A percentile compares a stretch with the other conserved stretches of the same genome.
Conservation (phyloP, 2,329 filamentous ascomycete genomes). For the Orbilia blumenaviensis region DNA sequence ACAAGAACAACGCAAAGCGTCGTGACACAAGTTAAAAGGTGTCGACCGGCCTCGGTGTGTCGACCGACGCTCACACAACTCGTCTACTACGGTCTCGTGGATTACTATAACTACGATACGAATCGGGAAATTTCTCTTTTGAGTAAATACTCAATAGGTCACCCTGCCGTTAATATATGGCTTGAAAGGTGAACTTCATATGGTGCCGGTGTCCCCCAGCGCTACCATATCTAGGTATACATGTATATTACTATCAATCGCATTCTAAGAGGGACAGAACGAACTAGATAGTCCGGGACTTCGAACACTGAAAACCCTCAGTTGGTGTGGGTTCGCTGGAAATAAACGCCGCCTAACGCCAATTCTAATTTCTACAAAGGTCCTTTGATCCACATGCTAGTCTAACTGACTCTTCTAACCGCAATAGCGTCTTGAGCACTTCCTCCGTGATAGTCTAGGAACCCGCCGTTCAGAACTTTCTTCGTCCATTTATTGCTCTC, state of each 20-base stretch:
- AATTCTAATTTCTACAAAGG: neutral
- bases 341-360: neutral
- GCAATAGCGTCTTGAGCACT: neutral
- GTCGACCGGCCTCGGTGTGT: neutral
- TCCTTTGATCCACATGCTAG: neutral
- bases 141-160: neutral
- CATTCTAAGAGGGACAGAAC: too few species aligned
- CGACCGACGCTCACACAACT: neutral
- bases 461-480: constrained; percentile 60
- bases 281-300: too few species aligned
- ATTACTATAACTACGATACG: too few species aligned
- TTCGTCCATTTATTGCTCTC: constrained; percentile 82
- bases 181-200: too few species aligned
- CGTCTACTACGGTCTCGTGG: too few species aligned
- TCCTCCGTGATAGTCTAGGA: constrained; percentile 25
- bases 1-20: neutral
- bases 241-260: too few species aligned
- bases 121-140: neutral
- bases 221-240: too few species aligned
- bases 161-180: neutral
- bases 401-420: constrained; percentile 37
- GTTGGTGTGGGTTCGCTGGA: too few species aligned
- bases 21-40: neutral
- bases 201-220: too few species aligned
- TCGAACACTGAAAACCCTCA: too few species aligned